Evolutionary conservation across 345 rosid species (phyloP).

Genomic region (Clarkia xantiana): DNA sequence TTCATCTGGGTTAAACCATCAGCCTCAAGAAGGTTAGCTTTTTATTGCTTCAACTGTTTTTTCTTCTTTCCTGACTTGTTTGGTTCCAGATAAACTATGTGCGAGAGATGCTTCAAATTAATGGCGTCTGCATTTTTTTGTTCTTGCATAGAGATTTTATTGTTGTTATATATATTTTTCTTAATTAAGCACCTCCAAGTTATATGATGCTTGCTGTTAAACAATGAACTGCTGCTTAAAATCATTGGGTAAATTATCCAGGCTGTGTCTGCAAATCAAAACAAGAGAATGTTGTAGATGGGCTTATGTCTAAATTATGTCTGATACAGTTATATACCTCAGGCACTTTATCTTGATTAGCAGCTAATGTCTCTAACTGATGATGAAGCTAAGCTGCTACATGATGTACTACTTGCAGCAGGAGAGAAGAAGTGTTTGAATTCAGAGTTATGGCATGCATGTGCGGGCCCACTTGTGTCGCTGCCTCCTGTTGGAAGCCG

Average conservation of each 20-base stretch:
- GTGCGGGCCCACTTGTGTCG: conserved; percentile 87
- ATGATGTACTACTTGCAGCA: conserved; percentile 9
- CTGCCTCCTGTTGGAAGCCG: conserved; percentile 77
- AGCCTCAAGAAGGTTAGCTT: conserved; percentile 35
- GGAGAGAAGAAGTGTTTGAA: conserved; percentile 72
- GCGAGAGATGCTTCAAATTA: no score
- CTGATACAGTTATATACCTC: no score
- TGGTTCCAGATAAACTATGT: not conserved
- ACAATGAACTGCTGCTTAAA: no score
- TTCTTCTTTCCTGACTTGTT: not conserved
- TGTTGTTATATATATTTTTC: no score
- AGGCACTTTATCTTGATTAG: not conserved
- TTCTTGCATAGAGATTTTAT: no score
- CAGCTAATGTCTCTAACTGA: no score
- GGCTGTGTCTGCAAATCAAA: no score
- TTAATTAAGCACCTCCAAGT: no score
- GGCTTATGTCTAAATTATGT: not conserved
- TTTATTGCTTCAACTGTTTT: not conserved
- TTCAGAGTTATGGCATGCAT: conserved; percentile 91
- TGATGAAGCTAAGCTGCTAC: not conserved
- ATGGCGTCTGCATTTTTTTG: no score
- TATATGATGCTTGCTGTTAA: no score
- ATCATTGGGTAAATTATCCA: no score
- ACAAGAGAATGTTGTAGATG: no score
- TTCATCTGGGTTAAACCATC: conserved; percentile 37